A percentile compares a stretch with the other conserved stretches of the same genome.
phyloP scores from a whole-genome alignment of 75 land plant genomes.

The Picea glauca region DNA sequence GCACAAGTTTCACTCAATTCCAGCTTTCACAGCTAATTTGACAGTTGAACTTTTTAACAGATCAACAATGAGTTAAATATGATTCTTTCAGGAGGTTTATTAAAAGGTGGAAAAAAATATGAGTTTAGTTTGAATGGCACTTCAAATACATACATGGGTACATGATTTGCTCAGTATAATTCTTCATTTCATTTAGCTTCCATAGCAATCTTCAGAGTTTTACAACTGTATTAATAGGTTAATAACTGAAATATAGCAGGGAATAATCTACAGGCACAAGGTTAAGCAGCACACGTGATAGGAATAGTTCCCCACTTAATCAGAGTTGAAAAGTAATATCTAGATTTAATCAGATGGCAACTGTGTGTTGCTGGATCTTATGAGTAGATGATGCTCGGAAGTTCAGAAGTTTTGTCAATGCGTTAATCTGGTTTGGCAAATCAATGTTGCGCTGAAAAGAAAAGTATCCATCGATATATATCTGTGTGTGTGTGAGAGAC shows the following conservation, averaged over 20 bases:
- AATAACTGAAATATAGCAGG: neutral
- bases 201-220: neutral
- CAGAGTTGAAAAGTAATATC: too few species aligned
- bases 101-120: neutral
- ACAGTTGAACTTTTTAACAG: slow-evolving; percentile 87
- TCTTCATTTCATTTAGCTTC: neutral
- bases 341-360: too few species aligned
- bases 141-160: neutral
- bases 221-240: neutral
- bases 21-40: slow-evolving; percentile 89
- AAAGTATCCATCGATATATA: too few species aligned
- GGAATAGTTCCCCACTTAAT: too few species aligned
- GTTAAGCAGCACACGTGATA: neutral
- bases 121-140: too few species aligned
- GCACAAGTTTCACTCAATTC: slow-evolving; percentile 76
- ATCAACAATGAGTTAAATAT: slow-evolving; percentile 41
- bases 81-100: neutral
- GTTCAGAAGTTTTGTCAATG: too few species aligned
- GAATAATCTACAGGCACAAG: neutral
- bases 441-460: too few species aligned
- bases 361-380: too few species aligned
- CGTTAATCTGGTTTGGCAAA: too few species aligned
- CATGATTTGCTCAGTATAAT: neutral
- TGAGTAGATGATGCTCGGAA: too few species aligned
- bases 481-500: too few species aligned